Conservation (phyloP, 192 early-diverging fungal species). For the Kappamyces sp. region DNA sequence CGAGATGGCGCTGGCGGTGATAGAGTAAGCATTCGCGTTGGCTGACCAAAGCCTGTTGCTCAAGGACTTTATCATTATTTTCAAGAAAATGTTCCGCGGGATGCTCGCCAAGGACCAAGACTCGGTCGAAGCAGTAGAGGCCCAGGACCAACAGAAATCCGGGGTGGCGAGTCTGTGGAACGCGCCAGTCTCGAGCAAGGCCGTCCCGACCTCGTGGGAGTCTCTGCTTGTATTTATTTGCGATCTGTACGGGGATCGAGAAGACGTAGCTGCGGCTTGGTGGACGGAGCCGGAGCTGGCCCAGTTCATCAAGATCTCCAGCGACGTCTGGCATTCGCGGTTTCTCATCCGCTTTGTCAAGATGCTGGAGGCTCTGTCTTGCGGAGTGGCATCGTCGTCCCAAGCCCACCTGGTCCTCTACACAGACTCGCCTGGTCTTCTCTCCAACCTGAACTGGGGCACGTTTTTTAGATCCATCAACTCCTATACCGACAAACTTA, state of each 20-base stretch:
- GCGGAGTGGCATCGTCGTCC: constrained; percentile 62
- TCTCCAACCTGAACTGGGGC: constrained; percentile 51
- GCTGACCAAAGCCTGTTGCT: neutral
- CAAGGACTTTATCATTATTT: constrained; percentile 17
- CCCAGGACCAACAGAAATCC: constrained; percentile 11
- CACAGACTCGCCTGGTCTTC: constrained; percentile 16
- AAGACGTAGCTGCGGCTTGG: constrained; percentile 50
- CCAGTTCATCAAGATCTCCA: constrained; percentile 38
- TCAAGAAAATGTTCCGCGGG: constrained; percentile 13
- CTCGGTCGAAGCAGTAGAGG: constrained; percentile 7
- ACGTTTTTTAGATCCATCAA: constrained; percentile 71
- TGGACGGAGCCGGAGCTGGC: constrained; percentile 44
- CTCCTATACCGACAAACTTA: constrained; percentile 44
- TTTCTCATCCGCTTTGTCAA: constrained; percentile 61
- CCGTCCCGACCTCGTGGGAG: constrained; percentile 35
- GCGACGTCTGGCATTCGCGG: constrained; percentile 31
- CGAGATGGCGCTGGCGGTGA: too few relatives aligned
- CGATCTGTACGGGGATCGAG: constrained; percentile 64
- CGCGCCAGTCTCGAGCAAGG: constrained; percentile 10
- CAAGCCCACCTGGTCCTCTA: constrained; percentile 55
- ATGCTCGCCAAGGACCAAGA: constrained; percentile 8
- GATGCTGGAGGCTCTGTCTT: constrained; percentile 75
- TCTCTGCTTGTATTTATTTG: constrained; percentile 68
- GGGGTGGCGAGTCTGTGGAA: constrained; percentile 8
- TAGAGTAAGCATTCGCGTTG: neutral